Conservation (phyloP, 495 filamentous ascomycete species). For the Podospora anserina region DNA sequence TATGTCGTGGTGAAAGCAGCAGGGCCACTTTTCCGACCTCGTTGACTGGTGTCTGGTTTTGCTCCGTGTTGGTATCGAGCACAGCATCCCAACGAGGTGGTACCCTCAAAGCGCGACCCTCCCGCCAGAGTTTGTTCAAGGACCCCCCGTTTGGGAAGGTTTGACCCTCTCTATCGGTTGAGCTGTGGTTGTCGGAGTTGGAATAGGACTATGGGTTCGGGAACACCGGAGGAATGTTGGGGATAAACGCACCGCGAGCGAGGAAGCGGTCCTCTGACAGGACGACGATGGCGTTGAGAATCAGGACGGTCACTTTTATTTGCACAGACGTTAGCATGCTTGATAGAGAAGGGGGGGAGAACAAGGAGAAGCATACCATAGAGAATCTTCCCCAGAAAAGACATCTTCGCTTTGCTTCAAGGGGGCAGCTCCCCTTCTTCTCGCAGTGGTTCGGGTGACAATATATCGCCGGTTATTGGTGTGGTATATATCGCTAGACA, state of each 20-base stretch:
- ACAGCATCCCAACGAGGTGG: too few relatives aligned
- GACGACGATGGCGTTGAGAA: conserved; percentile 91
- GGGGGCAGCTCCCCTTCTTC: background rate
- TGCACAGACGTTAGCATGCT: background rate
- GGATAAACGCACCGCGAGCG: conserved; percentile 69
- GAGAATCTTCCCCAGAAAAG: conserved; percentile 19
- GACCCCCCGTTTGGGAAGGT: too few relatives aligned
- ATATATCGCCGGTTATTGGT: background rate
- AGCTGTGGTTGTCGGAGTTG: background rate
- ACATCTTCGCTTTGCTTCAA: conserved; percentile 10
- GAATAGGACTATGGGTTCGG: background rate
- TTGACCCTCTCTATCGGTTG: too few relatives aligned
- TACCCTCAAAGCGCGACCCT: too few relatives aligned
- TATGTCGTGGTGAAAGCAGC: too few relatives aligned
- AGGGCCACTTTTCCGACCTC: too few relatives aligned
- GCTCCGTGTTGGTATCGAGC: too few relatives aligned
- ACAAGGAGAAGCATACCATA: conserved; percentile 11
- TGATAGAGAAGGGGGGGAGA: background rate
- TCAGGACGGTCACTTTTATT: conserved; percentile 73
- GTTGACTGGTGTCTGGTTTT: too few relatives aligned
- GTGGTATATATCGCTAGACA: background rate
- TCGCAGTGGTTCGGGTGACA: background rate
- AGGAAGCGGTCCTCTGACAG: conserved; percentile 98
- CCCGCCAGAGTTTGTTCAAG: too few relatives aligned
- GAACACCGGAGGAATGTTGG: too few relatives aligned